phyloP scores from a whole-genome alignment of 2,329 filamentous ascomycete genomes.

The Xylariales sp. region DNA sequence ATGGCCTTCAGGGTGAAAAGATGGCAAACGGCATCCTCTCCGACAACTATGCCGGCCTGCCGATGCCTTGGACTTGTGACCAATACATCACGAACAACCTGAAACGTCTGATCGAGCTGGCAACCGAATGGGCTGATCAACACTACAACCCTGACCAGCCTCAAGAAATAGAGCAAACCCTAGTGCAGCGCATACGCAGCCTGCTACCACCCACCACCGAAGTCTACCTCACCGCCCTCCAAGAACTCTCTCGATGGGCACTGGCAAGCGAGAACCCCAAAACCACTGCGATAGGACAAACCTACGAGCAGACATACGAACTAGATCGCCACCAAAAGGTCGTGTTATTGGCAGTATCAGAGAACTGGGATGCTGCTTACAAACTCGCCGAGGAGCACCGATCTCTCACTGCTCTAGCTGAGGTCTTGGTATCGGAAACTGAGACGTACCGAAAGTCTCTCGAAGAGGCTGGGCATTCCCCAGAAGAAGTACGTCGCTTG shows the following conservation, averaged over 20 bases:
- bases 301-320: constrained; percentile 43
- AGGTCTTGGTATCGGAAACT: constrained; percentile 52
- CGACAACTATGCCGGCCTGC: constrained; percentile 62
- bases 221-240: constrained; percentile 48
- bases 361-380: constrained; percentile 55
- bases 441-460: constrained; percentile 33
- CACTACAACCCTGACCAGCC: constrained; percentile 28
- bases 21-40: constrained; percentile 61
- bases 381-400: constrained; percentile 54
- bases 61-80: constrained; percentile 83
- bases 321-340: constrained; percentile 49
- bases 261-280: constrained; percentile 39
- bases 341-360: constrained; percentile 47
- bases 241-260: constrained; percentile 50
- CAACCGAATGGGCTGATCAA: constrained; percentile 49
- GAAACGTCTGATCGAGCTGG: constrained; percentile 56
- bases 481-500: constrained; percentile 31
- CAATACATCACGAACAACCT: constrained; percentile 56
- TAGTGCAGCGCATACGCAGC: constrained; percentile 41
- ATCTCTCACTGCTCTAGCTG: constrained; percentile 50
- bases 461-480: constrained; percentile 25
- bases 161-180: constrained; percentile 24
- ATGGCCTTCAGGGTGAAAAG: constrained; percentile 67
- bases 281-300: constrained; percentile 35
- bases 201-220: constrained; percentile 49